Conservation (phyloP, 2,329 filamentous ascomycete genomes). For the Xylariomycetidae sp. region DNA sequence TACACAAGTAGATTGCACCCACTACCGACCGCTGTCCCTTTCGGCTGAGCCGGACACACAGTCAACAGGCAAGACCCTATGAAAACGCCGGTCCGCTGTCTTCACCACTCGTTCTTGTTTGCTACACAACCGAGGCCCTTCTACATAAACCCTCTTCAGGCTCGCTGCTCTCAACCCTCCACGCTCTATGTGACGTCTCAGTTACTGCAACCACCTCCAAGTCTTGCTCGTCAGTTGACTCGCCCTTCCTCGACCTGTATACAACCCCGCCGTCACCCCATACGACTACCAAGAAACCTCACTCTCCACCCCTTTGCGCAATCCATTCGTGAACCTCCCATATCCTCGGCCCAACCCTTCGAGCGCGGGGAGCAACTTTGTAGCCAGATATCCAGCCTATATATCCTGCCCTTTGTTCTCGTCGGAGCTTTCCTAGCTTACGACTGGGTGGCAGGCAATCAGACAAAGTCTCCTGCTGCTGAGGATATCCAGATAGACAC, state of each 20-base stretch:
- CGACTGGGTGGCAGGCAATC: slow-evolving; percentile 5
- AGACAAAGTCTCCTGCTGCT: slow-evolving; percentile 1
- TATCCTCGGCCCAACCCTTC: slow-evolving; percentile 1
- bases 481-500: slow-evolving; percentile 6
- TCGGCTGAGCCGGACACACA: slow-evolving; percentile 17
- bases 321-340: not conserved
- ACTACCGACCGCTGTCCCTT: no score
- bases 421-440: slow-evolving; percentile 17
- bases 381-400: slow-evolving; percentile 18
- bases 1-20: no score
- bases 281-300: no score
- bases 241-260: slow-evolving; percentile 10
- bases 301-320: no score
- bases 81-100: slow-evolving; percentile 10
- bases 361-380: slow-evolving; percentile 7
- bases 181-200: slow-evolving; percentile 6
- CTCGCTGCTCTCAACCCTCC: slow-evolving; percentile 2
- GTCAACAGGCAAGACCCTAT: slow-evolving; percentile 11
- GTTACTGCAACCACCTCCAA: slow-evolving; percentile 10
- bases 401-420: slow-evolving; percentile 15
- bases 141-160: slow-evolving; percentile 4
- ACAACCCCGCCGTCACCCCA: no score
- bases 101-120: slow-evolving; percentile 9
- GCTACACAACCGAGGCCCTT: slow-evolving; percentile 11
- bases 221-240: slow-evolving; percentile 9